These are phyloP conservation scores for Boletus huronensis DNA, from an alignment of 768 basidiomycete genomes.

Conservation along the genomic window DNA sequence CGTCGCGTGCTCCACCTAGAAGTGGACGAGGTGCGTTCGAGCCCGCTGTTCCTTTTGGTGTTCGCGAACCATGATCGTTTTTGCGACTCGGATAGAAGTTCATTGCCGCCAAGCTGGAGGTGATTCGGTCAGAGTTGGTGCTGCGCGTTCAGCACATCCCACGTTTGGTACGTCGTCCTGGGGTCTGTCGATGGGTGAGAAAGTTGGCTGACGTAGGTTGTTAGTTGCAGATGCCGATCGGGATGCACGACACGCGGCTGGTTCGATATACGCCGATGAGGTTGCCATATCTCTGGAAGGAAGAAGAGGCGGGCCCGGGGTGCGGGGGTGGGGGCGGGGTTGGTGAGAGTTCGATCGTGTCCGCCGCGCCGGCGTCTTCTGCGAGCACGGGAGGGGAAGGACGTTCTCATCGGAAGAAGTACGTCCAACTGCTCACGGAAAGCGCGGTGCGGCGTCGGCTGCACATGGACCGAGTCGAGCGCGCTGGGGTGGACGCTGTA, in stretches of 20 bases:
- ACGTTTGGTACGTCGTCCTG: slow-evolving; percentile 13
- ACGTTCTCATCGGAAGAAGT: slow-evolving; percentile 13
- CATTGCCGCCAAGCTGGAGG: slow-evolving; percentile 15
- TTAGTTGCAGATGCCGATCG: slow-evolving; percentile 14
- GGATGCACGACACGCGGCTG: slow-evolving; percentile 15
- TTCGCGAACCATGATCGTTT: not conserved
- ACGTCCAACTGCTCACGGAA: slow-evolving; percentile 19
- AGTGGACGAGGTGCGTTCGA: slow-evolving; percentile 20
- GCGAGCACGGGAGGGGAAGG: not conserved
- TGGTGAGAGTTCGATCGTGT: not conserved
- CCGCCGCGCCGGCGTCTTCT: not conserved
- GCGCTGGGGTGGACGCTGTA: not conserved
- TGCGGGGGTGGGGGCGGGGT: not conserved
- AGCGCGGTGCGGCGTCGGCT: slow-evolving; percentile 19
- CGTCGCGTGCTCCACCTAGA: slow-evolving; percentile 22
- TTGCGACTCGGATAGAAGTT: slow-evolving; percentile 8
- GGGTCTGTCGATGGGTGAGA: not conserved
- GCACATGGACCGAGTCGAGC: slow-evolving; percentile 6
- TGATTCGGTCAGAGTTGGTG: slow-evolving; percentile 16
- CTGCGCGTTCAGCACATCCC: slow-evolving; percentile 11
- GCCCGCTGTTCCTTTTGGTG: not conserved
- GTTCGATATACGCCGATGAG: slow-evolving; percentile 15
- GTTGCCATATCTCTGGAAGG: slow-evolving; percentile 18
- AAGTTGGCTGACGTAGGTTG: slow-evolving; percentile 1
- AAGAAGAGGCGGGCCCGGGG: not conserved